Conservation (phyloP, 257 asterid species). For the Capsicum baccatum region DNA sequence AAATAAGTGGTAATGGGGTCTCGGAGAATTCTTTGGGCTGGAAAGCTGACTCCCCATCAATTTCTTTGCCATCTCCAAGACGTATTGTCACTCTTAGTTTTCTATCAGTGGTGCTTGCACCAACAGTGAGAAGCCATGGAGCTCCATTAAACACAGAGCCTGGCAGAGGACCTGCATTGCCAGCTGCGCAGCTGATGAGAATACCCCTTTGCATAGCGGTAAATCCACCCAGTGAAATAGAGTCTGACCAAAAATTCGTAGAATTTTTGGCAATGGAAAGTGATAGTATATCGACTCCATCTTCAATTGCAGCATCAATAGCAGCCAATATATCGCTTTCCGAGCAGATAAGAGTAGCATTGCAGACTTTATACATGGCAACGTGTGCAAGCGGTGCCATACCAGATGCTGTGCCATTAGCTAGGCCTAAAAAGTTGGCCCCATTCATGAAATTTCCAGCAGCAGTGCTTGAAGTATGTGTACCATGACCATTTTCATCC, state of each 20-base stretch:
- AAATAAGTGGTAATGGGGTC: slow-evolving; percentile 31
- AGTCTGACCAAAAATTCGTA: slow-evolving; percentile 34
- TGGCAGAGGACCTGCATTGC: slow-evolving; percentile 37
- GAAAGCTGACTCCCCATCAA: slow-evolving; percentile 37
- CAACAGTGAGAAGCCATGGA: slow-evolving; percentile 55
- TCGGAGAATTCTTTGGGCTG: slow-evolving; percentile 33
- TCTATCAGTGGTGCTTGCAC: slow-evolving; percentile 48
- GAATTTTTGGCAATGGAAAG: slow-evolving; percentile 34
- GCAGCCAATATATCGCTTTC: slow-evolving; percentile 42
- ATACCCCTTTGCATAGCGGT: slow-evolving; percentile 39
- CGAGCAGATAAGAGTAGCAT: slow-evolving; percentile 6
- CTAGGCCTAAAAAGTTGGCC: slow-evolving; percentile 33
- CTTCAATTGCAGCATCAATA: slow-evolving; percentile 42
- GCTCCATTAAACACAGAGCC: slow-evolving; percentile 41
- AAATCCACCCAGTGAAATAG: slow-evolving; percentile 40
- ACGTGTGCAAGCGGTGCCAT: slow-evolving; percentile 46
- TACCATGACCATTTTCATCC: slow-evolving; percentile 43
- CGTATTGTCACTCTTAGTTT: not conserved
- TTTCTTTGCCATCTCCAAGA: slow-evolving; percentile 39
- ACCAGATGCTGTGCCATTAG: slow-evolving; percentile 46
- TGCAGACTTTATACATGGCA: slow-evolving; percentile 40
- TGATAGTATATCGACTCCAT: slow-evolving; percentile 48
- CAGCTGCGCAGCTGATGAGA: slow-evolving; percentile 42
- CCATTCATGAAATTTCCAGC: slow-evolving; percentile 40
- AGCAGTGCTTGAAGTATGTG: slow-evolving; percentile 44